A percentile compares a stretch with the other conserved stretches of the same genome.
Conservation (phyloP, 176 grass and related monocot species). For the Bonia amplexicaulis region DNA sequence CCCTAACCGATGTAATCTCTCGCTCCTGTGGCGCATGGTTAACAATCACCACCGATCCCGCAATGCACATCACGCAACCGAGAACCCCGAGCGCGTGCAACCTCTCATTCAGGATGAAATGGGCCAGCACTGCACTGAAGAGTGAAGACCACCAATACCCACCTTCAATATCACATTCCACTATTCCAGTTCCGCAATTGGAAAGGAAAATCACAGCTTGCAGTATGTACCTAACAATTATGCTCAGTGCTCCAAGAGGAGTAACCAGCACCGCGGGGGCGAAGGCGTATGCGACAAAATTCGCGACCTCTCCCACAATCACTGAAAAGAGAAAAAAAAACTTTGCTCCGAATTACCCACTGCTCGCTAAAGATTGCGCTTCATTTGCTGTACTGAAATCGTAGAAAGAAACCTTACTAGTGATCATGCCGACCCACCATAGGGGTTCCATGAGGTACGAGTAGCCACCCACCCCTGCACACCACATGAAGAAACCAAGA, state of each 20-base stretch:
- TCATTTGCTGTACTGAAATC: not conserved
- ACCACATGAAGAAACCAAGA: conserved; percentile 18
- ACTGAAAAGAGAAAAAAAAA: conserved; percentile 31
- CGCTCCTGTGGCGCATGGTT: conserved; percentile 85
- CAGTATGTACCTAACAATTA: conserved; percentile 74
- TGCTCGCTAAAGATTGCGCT: not conserved
- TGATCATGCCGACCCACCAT: conserved; percentile 99
- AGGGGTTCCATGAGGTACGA: conserved; percentile 85
- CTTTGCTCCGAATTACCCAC: not conserved
- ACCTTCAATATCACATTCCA: conserved; percentile 9
- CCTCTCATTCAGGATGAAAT: conserved; percentile 92
- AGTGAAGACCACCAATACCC: not conserved
- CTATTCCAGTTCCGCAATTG: not conserved
- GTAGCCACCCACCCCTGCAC: conserved; percentile 81
- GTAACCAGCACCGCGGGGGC: conserved; percentile 89
- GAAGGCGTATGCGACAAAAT: conserved; percentile 95
- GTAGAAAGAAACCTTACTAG: conserved; percentile 51
- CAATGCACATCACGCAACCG: conserved; percentile 86
- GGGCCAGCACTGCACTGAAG: conserved; percentile 83
- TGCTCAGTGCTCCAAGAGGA: conserved; percentile 92
- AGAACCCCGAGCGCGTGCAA: conserved; percentile 78
- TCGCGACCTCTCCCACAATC: conserved; percentile 88
- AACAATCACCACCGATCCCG: conserved; percentile 84
- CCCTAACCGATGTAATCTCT: conserved; percentile 76
- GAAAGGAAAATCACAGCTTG: not conserved